phyloP scores from a whole-genome alignment of 768 basidiomycete genomes.

The Lactifluus piperatus region DNA sequence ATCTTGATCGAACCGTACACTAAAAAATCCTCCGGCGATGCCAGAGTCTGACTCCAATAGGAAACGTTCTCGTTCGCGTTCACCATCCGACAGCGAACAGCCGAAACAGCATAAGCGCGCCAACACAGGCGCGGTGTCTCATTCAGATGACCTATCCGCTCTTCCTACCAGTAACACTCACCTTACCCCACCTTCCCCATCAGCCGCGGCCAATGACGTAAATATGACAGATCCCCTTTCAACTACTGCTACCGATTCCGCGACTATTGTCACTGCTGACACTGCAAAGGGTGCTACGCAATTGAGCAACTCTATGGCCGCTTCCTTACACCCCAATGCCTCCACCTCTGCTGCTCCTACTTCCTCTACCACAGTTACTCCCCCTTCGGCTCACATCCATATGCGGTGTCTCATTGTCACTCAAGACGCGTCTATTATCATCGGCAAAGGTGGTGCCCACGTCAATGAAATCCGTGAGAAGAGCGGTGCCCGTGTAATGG shows the following conservation, averaged over 20 bases:
- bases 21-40: constrained; percentile 47
- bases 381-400: constrained; percentile 80
- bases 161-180: constrained; percentile 36
- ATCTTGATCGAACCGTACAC: constrained; percentile 29
- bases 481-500: constrained; percentile 91
- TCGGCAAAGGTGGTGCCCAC: constrained; percentile 90
- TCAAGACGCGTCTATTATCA: constrained; percentile 98
- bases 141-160: constrained; percentile 33
- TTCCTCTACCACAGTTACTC: constrained; percentile 35
- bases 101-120: constrained; percentile 76
- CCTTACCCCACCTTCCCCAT: constrained; percentile 29
- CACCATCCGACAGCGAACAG: constrained; percentile 71
- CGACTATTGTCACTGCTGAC: constrained; percentile 53
- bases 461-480: constrained; percentile 99
- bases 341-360: constrained; percentile 46
- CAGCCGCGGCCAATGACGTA: constrained; percentile 45
- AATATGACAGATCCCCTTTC: constrained; percentile 47
- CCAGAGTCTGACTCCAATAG: constrained; percentile 80
- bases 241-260: constrained; percentile 33
- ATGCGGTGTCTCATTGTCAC: constrained; percentile 99
- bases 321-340: constrained; percentile 29
- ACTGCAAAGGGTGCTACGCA: constrained; percentile 31
- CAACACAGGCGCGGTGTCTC: constrained; percentile 63
- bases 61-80: constrained; percentile 83
- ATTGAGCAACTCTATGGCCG: constrained; percentile 31